Base-by-base conservation (phyloP, 2,329 filamentous ascomycete species). In the Paramyrothecium sp. region DNA sequence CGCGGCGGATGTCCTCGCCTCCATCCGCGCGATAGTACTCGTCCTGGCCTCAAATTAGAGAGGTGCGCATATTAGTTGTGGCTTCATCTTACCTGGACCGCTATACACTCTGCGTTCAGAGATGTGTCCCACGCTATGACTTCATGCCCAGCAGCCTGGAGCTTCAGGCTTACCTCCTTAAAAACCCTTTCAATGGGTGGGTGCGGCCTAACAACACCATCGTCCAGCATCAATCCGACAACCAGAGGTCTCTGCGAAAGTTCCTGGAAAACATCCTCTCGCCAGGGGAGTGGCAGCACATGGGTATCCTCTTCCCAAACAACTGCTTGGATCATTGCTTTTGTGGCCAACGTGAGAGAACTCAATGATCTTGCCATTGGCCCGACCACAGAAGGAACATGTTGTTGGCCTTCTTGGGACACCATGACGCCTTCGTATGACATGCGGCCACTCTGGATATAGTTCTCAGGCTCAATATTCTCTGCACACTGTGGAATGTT, bases 341-440 rank as follows among this genome's bases (percentile, higher is more conserved):
- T 80, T 61, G 77, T 86, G 11, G 77, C 73, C 2, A 77, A 70
- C 8, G 73, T 72, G 2, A 89, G 69, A 0, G 84, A 83, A 0
- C 60, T 57, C 1, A 69, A 57, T 1, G 56, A 63, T 13, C 84
- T 75, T 7, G 81, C 74, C 72, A 89, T 77, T 1, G 86, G 86
- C 0, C 86, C 85, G n/a, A 87, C 71, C 0, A 84, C 78, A 0
- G 85, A 88, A 2, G 85, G 85, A 0, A 88, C 81, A 67, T 88
- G 84, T 56, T 87, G 83, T 63, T 88, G 85, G 2, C 86, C 84
- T 46, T 87, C 84, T 0, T 82, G 87, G 0, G 84, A 86, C 0
- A 88, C 85, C 0, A 82, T 76, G 0, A 85, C 82, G 0, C 83
- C 84, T 13, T 76, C 65, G 53, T 88, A 88, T 0, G 86, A 83